These are phyloP conservation scores for Sporothrix brasiliensis DNA, from an alignment of 2,329 filamentous ascomycete species.

Conservation along the genomic window DNA sequence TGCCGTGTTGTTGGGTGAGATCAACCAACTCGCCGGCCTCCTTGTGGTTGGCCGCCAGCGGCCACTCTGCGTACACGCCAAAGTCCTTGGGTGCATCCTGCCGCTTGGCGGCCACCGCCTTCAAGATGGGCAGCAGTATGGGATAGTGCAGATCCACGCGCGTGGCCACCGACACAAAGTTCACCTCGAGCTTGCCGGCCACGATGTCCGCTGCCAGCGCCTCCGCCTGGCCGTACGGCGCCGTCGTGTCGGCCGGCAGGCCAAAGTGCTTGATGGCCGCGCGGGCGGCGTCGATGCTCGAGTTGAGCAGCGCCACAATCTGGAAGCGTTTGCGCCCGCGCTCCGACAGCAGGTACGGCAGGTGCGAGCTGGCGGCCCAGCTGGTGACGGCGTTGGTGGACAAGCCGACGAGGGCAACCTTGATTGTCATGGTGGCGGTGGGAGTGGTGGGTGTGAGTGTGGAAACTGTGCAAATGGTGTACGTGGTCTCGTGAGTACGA, in stretches of 20 bases:
- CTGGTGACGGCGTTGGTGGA: conserved; percentile 29
- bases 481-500: neutral
- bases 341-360: conserved; percentile 60
- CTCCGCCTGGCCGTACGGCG: conserved; percentile 55
- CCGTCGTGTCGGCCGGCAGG: conserved; percentile 39
- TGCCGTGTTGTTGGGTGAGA: conserved; percentile 21
- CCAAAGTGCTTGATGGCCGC: conserved; percentile 52
- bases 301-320: conserved; percentile 59
- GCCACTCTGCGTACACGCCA: conserved; percentile 58
- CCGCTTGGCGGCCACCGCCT: conserved; percentile 49
- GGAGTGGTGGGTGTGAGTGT: neutral
- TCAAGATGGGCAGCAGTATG: conserved; percentile 51
- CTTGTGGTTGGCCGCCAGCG: conserved; percentile 51
- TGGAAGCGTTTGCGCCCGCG: conserved; percentile 49
- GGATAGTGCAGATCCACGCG: conserved; percentile 57
- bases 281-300: conserved; percentile 46
- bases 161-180: conserved; percentile 59
- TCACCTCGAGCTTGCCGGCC: conserved; percentile 50
- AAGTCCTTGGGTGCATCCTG: conserved; percentile 38
- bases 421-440: conserved; percentile 25
- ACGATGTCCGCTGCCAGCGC: conserved; percentile 54
- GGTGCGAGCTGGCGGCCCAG: conserved; percentile 49
- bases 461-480: neutral
- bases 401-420: conserved; percentile 34
- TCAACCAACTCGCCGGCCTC: conserved; percentile 48